Evolutionary conservation across 352 stramenopile species (phyloP).

Genomic region (Albugo candida): DNA sequence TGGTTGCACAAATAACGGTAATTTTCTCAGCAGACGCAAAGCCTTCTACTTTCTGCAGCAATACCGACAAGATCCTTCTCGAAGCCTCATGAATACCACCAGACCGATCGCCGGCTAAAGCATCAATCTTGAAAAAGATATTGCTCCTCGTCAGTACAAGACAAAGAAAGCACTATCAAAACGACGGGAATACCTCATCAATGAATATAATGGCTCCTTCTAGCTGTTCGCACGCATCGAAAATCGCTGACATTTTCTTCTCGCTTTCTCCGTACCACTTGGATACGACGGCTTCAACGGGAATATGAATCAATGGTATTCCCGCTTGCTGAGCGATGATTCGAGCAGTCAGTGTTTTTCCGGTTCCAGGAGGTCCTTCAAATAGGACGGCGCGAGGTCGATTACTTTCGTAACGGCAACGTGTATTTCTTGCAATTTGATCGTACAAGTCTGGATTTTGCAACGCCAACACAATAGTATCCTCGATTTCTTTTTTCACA

Average conservation of each 20-base stretch:
- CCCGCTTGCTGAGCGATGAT: conserved; percentile 86
- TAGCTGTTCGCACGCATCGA: conserved; percentile 85
- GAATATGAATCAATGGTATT: conserved; percentile 86
- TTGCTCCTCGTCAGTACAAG: too few relatives aligned
- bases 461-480: conserved; percentile 82
- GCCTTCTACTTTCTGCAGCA: conserved; percentile 84
- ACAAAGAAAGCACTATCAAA: too few relatives aligned
- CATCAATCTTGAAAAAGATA: conserved; percentile 50
- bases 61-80: conserved; percentile 76
- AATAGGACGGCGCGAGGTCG: conserved; percentile 81
- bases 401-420: conserved; percentile 78
- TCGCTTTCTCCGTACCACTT: conserved; percentile 93
- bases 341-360: conserved; percentile 86
- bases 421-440: conserved; percentile 76
- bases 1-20: conserved; percentile 86
- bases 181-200: conserved; percentile 44
- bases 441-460: conserved; percentile 84
- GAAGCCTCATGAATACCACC: conserved; percentile 86
- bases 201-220: conserved; percentile 89
- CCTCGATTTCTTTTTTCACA: conserved; percentile 83
- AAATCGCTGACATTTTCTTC: conserved; percentile 88
- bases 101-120: conserved; percentile 74
- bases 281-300: conserved; percentile 85
- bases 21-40: conserved; percentile 85
- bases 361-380: conserved; percentile 85